Percentiles rank a stretch among this genome's conserved stretches.
Evolutionary conservation across 2,329 filamentous ascomycete species (phyloP).

Genomic region (Thelonectria rubi): DNA sequence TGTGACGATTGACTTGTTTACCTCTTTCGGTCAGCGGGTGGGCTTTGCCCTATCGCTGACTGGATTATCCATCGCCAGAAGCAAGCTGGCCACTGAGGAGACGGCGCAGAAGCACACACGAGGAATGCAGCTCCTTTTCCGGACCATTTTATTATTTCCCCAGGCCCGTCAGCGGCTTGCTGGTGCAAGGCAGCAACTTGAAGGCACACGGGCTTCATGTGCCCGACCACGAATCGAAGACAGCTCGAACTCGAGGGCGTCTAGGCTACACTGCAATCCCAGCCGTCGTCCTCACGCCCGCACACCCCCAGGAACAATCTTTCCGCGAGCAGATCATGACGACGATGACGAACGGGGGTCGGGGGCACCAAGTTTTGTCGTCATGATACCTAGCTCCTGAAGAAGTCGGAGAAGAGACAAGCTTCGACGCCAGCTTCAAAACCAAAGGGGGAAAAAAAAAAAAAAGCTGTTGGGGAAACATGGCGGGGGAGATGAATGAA

Average conservation of each 20-base stretch:
- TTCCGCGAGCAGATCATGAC: neutral
- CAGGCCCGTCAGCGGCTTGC: too few relatives aligned
- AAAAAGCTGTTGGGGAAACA: constrained; percentile 1
- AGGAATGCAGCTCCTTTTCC: too few relatives aligned
- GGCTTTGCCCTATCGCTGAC: neutral
- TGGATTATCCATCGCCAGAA: neutral
- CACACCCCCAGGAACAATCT: neutral
- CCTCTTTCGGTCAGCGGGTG: neutral
- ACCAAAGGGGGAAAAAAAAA: neutral
- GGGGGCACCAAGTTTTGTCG: neutral
- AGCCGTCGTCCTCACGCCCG: too few relatives aligned
- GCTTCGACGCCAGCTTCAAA: neutral
- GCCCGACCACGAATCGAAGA: too few relatives aligned
- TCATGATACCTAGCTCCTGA: constrained; percentile 11
- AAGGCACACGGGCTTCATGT: too few relatives aligned
- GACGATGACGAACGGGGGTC: neutral
- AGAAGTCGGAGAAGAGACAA: too few relatives aligned
- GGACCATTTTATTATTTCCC: too few relatives aligned
- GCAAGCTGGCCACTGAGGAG: constrained; percentile 9
- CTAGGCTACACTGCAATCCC: too few relatives aligned
- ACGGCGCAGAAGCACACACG: neutral
- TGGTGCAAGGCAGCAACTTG: too few relatives aligned
- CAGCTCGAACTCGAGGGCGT: neutral
- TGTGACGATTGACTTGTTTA: constrained; percentile 16
- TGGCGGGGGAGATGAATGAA: constrained; percentile 21